phyloP scores from a whole-genome alignment of 345 rosid species.

The Eucalyptus regnans region DNA sequence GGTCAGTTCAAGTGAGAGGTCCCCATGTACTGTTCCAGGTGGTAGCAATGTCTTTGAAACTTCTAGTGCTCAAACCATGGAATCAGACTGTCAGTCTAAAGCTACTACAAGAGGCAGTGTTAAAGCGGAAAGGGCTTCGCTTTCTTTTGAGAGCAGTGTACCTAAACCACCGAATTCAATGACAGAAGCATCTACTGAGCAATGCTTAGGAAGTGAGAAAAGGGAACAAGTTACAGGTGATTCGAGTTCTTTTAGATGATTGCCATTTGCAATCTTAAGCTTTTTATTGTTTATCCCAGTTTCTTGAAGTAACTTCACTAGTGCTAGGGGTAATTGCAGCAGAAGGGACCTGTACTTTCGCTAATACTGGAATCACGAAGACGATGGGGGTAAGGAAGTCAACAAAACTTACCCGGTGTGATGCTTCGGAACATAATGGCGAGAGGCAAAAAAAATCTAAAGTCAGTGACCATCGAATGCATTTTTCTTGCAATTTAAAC shows the following conservation, averaged over 20 bases:
- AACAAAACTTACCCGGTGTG: constrained; percentile 24
- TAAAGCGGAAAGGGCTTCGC: constrained; percentile 4
- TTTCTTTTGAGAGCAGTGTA: constrained; percentile 7
- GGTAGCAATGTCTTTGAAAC: neutral
- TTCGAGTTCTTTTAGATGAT: constrained; percentile 13
- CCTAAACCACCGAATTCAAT: constrained; percentile 20
- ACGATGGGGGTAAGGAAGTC: constrained; percentile 49
- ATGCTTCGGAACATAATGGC: constrained; percentile 4
- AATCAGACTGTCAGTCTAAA: neutral
- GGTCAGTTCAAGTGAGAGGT: neutral
- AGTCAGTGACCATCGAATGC: constrained; percentile 11
- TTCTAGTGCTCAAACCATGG: neutral
- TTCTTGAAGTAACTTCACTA: neutral
- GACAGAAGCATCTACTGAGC: constrained; percentile 17
- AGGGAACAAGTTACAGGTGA: constrained; percentile 19
- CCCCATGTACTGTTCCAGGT: neutral
- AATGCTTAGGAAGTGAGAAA: constrained; percentile 22
- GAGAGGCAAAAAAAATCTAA: constrained; percentile 27
- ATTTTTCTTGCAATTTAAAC: neutral
- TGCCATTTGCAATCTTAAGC: neutral
- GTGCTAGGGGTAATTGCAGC: constrained; percentile 3
- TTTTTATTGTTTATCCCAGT: neutral
- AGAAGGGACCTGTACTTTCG: constrained; percentile 19
- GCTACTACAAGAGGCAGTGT: neutral
- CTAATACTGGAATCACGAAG: constrained; percentile 37